Conservation (phyloP, 1,139 yeast species). For the Yamadazyma triangularis region DNA sequence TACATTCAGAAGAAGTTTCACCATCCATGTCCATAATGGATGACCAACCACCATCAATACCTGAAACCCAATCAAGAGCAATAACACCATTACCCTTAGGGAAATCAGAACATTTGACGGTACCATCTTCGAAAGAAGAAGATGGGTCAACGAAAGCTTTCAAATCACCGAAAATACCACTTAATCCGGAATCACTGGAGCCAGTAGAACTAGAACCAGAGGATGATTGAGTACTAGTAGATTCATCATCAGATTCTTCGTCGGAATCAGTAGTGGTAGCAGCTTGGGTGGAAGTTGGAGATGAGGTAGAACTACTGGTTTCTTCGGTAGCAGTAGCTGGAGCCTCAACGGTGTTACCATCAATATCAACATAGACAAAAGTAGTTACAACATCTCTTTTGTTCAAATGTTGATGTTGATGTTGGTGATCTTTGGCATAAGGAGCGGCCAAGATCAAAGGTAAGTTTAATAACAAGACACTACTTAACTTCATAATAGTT, state of each 20-base stretch:
- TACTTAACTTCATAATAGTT: slow-evolving; percentile 26
- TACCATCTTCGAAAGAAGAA: slow-evolving; percentile 73
- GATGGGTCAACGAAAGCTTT: slow-evolving; percentile 49
- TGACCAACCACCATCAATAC: slow-evolving; percentile 79
- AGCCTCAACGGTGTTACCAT: slow-evolving; percentile 24
- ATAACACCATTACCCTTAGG: slow-evolving; percentile 93
- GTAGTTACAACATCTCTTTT: slow-evolving; percentile 40
- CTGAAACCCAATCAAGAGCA: slow-evolving; percentile 71
- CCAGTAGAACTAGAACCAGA: slow-evolving; percentile 16
- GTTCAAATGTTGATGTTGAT: slow-evolving; percentile 33
- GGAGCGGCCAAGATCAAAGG: slow-evolving; percentile 46
- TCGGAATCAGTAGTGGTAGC: slow-evolving; percentile 15
- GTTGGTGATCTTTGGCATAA: slow-evolving; percentile 34
- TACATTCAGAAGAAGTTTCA: slow-evolving; percentile 63
- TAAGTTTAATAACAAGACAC: slow-evolving; percentile 25
- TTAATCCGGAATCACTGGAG: slow-evolving; percentile 18
- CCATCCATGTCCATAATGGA: slow-evolving; percentile 62
- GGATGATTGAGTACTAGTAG: slow-evolving; percentile 11
- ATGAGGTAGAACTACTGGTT: slow-evolving; percentile 4
- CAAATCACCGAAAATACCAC: slow-evolving; percentile 54
- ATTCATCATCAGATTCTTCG: neutral
- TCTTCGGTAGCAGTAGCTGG: slow-evolving; percentile 8
- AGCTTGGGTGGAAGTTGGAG: slow-evolving; percentile 9
- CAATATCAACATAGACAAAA: slow-evolving; percentile 34
- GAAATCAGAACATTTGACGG: slow-evolving; percentile 67